phyloP scores from a whole-genome alignment of 805 yeast species.

The Lachancea kluyveri region DNA sequence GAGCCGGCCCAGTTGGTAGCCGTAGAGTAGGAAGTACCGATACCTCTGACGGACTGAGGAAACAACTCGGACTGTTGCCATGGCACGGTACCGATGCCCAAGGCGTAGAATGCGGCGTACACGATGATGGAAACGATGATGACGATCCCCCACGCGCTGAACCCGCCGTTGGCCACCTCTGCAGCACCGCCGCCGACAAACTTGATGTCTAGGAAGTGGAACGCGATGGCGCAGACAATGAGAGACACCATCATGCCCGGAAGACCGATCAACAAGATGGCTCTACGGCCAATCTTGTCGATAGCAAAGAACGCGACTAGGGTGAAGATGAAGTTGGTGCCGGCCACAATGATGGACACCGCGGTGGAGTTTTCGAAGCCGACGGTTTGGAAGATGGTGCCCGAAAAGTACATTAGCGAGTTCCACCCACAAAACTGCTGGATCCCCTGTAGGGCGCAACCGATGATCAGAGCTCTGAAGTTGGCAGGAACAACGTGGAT shows the following conservation, averaged over 20 bases:
- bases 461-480: slow-evolving; percentile 81
- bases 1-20: slow-evolving; percentile 97
- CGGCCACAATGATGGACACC: slow-evolving; percentile 88
- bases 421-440: slow-evolving; percentile 97
- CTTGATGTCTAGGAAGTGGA: slow-evolving; percentile 71
- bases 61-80: slow-evolving; percentile 97
- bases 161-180: slow-evolving; percentile 37
- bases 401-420: slow-evolving; percentile 90
- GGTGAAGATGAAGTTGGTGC: slow-evolving; percentile 88
- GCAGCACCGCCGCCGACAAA: slow-evolving; percentile 45
- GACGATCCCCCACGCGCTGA: slow-evolving; percentile 81
- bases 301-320: slow-evolving; percentile 79
- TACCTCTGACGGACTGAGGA: slow-evolving; percentile 88
- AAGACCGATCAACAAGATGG: slow-evolving; percentile 68
- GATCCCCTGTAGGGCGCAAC: slow-evolving; percentile 91
- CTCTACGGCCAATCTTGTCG: slow-evolving; percentile 84
- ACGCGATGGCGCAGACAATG: slow-evolving; percentile 80
- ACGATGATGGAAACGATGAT: slow-evolving; percentile 80
- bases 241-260: slow-evolving; percentile 80
- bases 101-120: slow-evolving; percentile 84
- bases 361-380: slow-evolving; percentile 91
- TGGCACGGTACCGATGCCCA: slow-evolving; percentile 95
- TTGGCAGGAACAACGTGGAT: slow-evolving; percentile 70
- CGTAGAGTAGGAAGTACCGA: slow-evolving; percentile 86
- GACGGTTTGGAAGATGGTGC: slow-evolving; percentile 85